Base-by-base conservation (phyloP, 768 basidiomycete species). In the Grammothele lineata region DNA sequence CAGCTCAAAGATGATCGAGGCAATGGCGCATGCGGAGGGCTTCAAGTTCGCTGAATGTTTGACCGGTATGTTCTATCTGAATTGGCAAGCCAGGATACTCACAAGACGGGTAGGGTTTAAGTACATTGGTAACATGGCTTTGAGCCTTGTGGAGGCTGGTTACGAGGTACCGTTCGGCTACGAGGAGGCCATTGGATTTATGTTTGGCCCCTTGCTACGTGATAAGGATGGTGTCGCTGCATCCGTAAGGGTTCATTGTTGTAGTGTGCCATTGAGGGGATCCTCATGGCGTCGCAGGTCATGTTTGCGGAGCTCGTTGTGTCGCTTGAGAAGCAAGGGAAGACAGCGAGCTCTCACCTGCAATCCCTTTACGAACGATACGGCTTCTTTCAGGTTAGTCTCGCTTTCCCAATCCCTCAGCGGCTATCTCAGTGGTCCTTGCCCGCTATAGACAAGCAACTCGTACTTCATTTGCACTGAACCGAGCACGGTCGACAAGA, bases 101-200 rank as follows among this genome's bases (percentile, higher is more conserved):
- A n/a, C 5, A 2, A 23, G 3, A 34, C 26, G 24, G 11, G 23
- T 14, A 23, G 91, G 92, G 2, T 94, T 94, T 67, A 94, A 94
- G 66, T 92, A 78, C 60, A 91, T 94, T 40, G 92, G 92, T 7
- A 94, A 93, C 59, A 83, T 81, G 8, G 87, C 85, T 3, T 66
- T 90, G 27, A 67, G 72, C 40, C 74, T 92, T 14, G 81, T 76
- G 12, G 60, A 67, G 35, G 66, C 80, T 32, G 91, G 89, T 2
- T 88, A 77, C 57, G 76, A 83, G 34, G 66, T 67, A 9, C 79
- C 77, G 0, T 92, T 93, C 57, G 89, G 84, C 9, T 94, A 94
- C 58, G 92, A 94, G 60, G 92, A 94, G 66, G 92, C 92, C 1
- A 92, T 94, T 45, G 92, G 92, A 3, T 94, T 79, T 60, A 92